Percentiles rank a stretch among this genome's conserved stretches.
Evolutionary conservation across 129 eudicot genomes (phyloP).

Genomic region (Chrysanthemum makinoi): DNA sequence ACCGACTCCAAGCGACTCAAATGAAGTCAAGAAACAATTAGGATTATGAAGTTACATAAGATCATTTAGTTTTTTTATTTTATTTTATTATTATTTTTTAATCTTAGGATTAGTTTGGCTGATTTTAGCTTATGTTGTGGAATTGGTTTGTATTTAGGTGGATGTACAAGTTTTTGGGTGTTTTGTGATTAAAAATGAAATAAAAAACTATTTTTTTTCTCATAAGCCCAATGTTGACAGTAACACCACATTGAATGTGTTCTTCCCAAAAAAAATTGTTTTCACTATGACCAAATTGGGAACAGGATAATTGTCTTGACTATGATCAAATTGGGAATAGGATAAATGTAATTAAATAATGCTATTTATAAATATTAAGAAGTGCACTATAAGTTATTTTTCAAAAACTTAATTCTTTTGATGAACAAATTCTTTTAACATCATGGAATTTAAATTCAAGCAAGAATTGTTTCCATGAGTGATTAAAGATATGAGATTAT

Average conservation of each 20-base stretch:
- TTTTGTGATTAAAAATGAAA: constrained; percentile 20
- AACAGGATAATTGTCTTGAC: constrained; percentile 4
- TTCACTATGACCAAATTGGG: constrained; percentile 17
- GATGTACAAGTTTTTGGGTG: constrained; percentile 13
- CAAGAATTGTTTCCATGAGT: no score
- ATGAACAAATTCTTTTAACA: background rate
- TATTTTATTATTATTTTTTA: constrained; percentile 17
- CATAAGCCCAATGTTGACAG: constrained; percentile 29
- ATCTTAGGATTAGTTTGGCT: constrained; percentile 12
- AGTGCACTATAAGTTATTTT: background rate
- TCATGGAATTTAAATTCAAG: no score
- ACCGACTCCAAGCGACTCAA: constrained; percentile 17
- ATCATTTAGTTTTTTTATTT: constrained; percentile 16
- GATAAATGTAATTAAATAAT: background rate
- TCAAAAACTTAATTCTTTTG: background rate
- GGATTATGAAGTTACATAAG: constrained; percentile 27
- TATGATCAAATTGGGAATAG: constrained; percentile 10
- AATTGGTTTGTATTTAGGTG: constrained; percentile 16
- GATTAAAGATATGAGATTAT: no score
- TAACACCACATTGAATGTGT: constrained; percentile 29
- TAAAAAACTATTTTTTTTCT: constrained; percentile 4
- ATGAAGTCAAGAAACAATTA: constrained; percentile 32
- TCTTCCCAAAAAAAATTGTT: constrained; percentile 32
- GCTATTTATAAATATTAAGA: background rate
- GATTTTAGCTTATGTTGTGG: constrained; percentile 17